Percentiles rank a stretch among this genome's conserved stretches.
Evolutionary conservation across 2,329 filamentous ascomycete genomes (phyloP).

Genomic region (Sclerotinia borealis): DNA sequence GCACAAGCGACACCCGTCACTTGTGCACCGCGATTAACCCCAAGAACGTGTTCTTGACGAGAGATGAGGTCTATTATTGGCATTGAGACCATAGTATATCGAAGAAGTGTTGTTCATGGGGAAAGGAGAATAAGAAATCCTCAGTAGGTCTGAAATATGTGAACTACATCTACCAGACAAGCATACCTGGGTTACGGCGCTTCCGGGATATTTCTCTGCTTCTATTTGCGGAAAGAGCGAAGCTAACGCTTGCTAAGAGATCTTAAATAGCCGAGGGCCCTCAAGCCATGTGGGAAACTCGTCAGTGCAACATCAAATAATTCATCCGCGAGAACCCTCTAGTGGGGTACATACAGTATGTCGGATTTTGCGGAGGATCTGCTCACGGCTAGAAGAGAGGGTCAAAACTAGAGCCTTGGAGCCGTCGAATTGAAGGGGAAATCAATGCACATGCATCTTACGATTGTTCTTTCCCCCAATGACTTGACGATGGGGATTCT

Average conservation of each 20-base stretch:
- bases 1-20: slow-evolving; percentile 30
- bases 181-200: neutral
- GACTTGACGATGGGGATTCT: too few species aligned
- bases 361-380: neutral
- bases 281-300: neutral
- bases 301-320: neutral
- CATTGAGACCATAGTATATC: neutral
- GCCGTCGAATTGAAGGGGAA: neutral
- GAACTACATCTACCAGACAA: neutral
- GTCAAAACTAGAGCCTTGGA: neutral
- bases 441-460: neutral
- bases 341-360: neutral
- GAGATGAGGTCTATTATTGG: neutral
- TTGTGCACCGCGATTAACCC: slow-evolving; percentile 22
- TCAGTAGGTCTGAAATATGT: neutral
- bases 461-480: too few species aligned
- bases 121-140: neutral
- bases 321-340: neutral
- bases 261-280: neutral
- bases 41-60: neutral
- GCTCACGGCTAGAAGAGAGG: neutral
- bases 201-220: neutral
- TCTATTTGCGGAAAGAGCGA: neutral
- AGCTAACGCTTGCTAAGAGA: neutral
- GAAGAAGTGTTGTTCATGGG: neutral